phyloP scores from a whole-genome alignment of 495 filamentous ascomycete genomes.

The Talaromyces stipitatus region DNA sequence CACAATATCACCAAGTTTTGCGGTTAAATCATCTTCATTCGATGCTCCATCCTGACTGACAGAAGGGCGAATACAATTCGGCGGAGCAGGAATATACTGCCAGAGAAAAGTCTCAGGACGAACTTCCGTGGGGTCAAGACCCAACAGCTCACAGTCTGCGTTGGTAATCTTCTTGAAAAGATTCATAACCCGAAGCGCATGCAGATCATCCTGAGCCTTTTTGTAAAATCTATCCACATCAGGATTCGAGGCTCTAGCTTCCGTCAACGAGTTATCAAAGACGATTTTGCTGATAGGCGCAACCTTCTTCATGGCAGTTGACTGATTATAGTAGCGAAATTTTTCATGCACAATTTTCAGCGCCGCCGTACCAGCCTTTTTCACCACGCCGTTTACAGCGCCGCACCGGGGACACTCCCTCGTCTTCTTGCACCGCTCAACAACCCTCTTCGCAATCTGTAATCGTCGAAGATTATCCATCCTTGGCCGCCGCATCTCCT shows the following conservation, averaged over 20 bases:
- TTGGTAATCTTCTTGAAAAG: constrained; percentile 82
- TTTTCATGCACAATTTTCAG: constrained; percentile 93
- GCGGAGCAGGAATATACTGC: constrained; percentile 91
- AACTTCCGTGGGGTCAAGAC: constrained; percentile 77
- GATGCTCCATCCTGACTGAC: constrained; percentile 85
- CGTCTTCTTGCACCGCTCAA: constrained; percentile 79
- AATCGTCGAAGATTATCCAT: constrained; percentile 79
- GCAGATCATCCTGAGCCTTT: constrained; percentile 90
- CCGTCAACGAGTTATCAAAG: constrained; percentile 77
- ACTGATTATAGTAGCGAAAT: constrained; percentile 77
- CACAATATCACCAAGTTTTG: constrained; percentile 89
- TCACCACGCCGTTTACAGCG: constrained; percentile 77
- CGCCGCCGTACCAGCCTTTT: constrained; percentile 67
- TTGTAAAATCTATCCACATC: constrained; percentile 87
- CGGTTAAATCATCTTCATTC: constrained; percentile 94
- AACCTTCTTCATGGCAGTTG: constrained; percentile 74
- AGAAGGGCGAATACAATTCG: constrained; percentile 86
- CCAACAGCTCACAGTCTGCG: constrained; percentile 82
- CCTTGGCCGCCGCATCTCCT: constrained; percentile 67
- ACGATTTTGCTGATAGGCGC: constrained; percentile 67
- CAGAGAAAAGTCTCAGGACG: constrained; percentile 96
- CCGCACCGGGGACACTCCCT: constrained; percentile 69
- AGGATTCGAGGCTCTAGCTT: constrained; percentile 61
- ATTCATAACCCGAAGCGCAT: constrained; percentile 80
- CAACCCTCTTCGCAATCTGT: constrained; percentile 77